Conservation (phyloP, 495 filamentous ascomycete species). For the Aspergillus hancockii region DNA sequence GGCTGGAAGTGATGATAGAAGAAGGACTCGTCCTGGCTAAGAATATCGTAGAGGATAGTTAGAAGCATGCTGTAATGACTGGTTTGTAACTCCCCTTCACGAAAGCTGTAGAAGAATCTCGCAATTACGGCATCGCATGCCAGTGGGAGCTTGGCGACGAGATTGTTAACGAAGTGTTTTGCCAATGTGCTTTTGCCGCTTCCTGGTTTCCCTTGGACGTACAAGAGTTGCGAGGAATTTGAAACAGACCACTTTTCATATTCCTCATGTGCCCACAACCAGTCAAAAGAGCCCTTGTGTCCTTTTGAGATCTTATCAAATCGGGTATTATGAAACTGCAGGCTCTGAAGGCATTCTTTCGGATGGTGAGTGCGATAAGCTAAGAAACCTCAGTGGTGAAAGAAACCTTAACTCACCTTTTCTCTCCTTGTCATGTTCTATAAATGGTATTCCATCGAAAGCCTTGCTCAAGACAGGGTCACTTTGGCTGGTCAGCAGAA, state of each 20-base stretch:
- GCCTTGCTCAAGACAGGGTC: background rate
- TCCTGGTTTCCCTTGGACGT: conserved; percentile 12
- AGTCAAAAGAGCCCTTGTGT: conserved; percentile 10
- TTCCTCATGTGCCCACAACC: conserved; percentile 10
- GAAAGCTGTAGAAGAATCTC: conserved; percentile 12
- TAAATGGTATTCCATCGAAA: background rate
- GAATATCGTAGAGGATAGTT: conserved; percentile 11
- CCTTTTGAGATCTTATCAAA: conserved; percentile 8
- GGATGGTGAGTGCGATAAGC: background rate
- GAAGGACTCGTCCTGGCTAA: conserved; percentile 7
- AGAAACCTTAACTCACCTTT: conserved; percentile 2
- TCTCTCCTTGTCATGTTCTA: conserved; percentile 7
- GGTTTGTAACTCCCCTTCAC: conserved; percentile 12
- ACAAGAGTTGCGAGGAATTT: conserved; percentile 2
- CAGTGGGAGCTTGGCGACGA: background rate
- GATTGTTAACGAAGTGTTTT: conserved; percentile 1
- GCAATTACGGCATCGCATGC: background rate
- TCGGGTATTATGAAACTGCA: conserved; percentile 11
- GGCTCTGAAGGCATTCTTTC: conserved; percentile 7
- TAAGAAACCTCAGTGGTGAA: background rate
- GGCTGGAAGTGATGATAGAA: conserved; percentile 12
- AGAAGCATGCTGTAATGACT: conserved; percentile 14
- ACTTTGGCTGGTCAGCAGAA: background rate
- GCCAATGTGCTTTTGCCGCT: conserved; percentile 16
- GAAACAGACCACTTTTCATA: conserved; percentile 5